Conservation (phyloP, 192 early-diverging fungal species). For the Coemansia sp. region DNA sequence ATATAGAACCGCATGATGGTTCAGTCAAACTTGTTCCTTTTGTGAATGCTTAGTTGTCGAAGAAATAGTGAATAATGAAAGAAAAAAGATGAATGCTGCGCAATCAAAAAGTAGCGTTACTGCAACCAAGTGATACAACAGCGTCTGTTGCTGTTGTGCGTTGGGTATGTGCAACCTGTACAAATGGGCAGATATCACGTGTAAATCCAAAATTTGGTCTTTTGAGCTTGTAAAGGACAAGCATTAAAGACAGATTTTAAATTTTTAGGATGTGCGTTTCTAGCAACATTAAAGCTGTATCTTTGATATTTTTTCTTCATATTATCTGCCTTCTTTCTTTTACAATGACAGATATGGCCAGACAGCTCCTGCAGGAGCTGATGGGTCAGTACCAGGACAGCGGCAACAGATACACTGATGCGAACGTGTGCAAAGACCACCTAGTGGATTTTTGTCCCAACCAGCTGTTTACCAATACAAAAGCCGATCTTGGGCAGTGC, state of each 20-base stretch:
- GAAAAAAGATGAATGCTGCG: background rate
- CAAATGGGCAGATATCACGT: conserved; percentile 2
- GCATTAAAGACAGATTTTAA: background rate
- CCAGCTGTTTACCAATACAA: conserved; percentile 83
- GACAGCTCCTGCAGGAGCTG: conserved; percentile 53
- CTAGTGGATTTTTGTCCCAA: conserved; percentile 81
- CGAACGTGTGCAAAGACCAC: conserved; percentile 70
- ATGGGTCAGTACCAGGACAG: conserved; percentile 48
- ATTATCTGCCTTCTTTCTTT: background rate
- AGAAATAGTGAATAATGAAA: background rate
- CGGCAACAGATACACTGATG: conserved; percentile 40
- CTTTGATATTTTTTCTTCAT: background rate
- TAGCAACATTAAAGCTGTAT: background rate
- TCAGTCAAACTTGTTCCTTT: background rate
- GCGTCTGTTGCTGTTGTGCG: background rate
- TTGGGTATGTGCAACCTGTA: background rate
- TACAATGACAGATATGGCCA: conserved; percentile 47
- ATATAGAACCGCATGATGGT: conserved; percentile 39
- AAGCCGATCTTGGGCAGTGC: conserved; percentile 72
- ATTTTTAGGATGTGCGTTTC: background rate
- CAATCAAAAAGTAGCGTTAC: too few species aligned
- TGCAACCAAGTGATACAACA: too few species aligned
- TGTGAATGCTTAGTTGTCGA: background rate
- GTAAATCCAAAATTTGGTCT: background rate
- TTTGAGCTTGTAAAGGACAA: background rate